Evolutionary conservation across 2,329 filamentous ascomycete genomes (phyloP), one percentile per base, ranked within the genome.

Genomic region (Alternaria sp.): DNA sequence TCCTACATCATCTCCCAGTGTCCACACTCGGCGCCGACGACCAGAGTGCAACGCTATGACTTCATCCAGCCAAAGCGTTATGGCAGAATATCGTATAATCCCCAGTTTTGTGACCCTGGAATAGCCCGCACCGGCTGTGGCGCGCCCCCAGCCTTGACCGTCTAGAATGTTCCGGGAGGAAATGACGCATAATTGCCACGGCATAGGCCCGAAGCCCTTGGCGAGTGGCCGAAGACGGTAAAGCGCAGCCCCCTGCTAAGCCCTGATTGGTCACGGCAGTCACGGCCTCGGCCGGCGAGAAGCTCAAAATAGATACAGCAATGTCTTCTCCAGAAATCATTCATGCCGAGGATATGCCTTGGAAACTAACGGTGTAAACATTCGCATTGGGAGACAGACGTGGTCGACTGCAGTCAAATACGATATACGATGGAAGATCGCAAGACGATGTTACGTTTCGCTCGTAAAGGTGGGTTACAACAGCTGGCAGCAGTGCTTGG

Each of bases 41-140:
- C 43, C 21, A 54, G 55, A 59, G 40, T 25, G 55, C 54, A 58
- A 51, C 55, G 55, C n/a, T 59, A 62, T 59, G 60, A 62, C 59
- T 61, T 61, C 52, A 61, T 61, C 17, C 23, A 40, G 55, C 51
- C 55, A n/a, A n/a, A n/a, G 36, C 32, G 49, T 6, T 54, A 62
- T 62, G n/a, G n/a, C n/a, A n/a, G n/a, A n/a, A n/a, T 58, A 47
- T 55, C 56, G 60, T 59, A n/a, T n/a, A n/a, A 62, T 62, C 60
- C 56, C 50, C 49, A 62, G 55, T 62, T 55, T 59, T 51, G 15
- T 59, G 30, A 45, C 50, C 60, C 50, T 54, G 43, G 3, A 50
- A 54, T 50, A 44, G 56, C 60, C 11, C 51, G 49, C 60, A 59
- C 60, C 32, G 56, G 60, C 50, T 45, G 50, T 62, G 30, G 55